Conservation (phyloP, 1,284 basidiomycete species). For the Laetiporus sulphureus region DNA sequence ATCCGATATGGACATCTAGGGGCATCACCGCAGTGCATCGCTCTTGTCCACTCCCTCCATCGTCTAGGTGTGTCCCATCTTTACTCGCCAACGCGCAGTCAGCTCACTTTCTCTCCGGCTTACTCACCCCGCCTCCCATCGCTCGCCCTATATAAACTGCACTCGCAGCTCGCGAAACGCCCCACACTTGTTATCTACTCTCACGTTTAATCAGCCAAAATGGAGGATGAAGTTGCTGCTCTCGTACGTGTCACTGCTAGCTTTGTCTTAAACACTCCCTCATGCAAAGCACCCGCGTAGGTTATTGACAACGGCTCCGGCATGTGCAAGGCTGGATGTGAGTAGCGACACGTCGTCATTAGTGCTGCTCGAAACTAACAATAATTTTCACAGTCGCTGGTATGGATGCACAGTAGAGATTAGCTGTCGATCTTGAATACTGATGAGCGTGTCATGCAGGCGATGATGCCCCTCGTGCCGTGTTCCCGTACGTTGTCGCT, state of each 20-base stretch:
- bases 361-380: conserved; percentile 20
- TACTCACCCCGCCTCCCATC: conserved; percentile 14
- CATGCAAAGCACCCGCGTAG: conserved; percentile 20
- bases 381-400: conserved; percentile 39
- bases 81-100: conserved; percentile 11
- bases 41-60: conserved; percentile 25
- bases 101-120: conserved; percentile 3
- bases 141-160: conserved; percentile 13
- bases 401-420: conserved; percentile 25
- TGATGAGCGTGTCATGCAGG: too few species aligned
- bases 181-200: conserved; percentile 18
- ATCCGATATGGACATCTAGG: conserved; percentile 25
- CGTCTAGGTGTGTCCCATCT: conserved; percentile 15
- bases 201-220: conserved; percentile 23
- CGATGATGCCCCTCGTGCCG: conserved; percentile 66
- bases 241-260: conserved; percentile 20
- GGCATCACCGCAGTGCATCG: conserved; percentile 18
- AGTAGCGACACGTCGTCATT: conserved; percentile 27
- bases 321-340: conserved; percentile 92
- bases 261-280: not conserved
- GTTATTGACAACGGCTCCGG: conserved; percentile 86
- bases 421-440: not conserved
- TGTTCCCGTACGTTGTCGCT: conserved; percentile 51
- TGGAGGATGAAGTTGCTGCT: conserved; percentile 31
- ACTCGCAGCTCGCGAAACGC: conserved; percentile 10